phyloP scores from a whole-genome alignment of 2,329 filamentous ascomycete genomes.

The Emericellopsis atlantica region DNA sequence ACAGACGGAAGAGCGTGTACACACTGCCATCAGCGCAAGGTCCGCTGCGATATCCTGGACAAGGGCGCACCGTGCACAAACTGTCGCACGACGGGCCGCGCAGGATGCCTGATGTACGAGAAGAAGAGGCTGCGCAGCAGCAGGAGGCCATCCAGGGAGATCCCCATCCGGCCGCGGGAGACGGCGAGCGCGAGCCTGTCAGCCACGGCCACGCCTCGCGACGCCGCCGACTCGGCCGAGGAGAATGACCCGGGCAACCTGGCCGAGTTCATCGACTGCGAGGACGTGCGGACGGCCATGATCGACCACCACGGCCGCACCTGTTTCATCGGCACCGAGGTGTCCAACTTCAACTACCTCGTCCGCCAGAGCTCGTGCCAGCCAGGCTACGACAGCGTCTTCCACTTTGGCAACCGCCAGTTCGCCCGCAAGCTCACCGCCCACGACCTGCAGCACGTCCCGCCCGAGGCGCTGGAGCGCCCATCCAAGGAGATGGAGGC shows the following conservation, averaged over 20 bases:
- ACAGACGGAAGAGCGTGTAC: slow-evolving; percentile 28
- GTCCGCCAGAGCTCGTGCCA: slow-evolving; percentile 30
- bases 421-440: slow-evolving; percentile 23
- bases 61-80: slow-evolving; percentile 35
- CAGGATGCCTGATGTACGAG: slow-evolving; percentile 32
- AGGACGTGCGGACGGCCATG: slow-evolving; percentile 27
- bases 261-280: slow-evolving; percentile 35
- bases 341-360: slow-evolving; percentile 42
- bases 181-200: slow-evolving; percentile 2
- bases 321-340: slow-evolving; percentile 41
- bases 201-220: background rate
- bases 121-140: slow-evolving; percentile 27
- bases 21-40: slow-evolving; percentile 35
- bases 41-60: slow-evolving; percentile 33
- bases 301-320: slow-evolving; percentile 34
- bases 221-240: slow-evolving; percentile 8
- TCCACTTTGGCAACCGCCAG: slow-evolving; percentile 20
- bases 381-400: slow-evolving; percentile 10
- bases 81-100: slow-evolving; percentile 25
- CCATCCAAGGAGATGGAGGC: slow-evolving; percentile 34
- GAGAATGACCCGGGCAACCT: slow-evolving; percentile 31
- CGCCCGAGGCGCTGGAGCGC: slow-evolving; percentile 33
- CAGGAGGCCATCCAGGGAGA: background rate
- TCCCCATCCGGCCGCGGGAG: background rate
- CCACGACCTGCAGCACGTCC: slow-evolving; percentile 21